phyloP scores from a whole-genome alignment of 1,284 basidiomycete genomes.

The Inonotus hispidus region DNA sequence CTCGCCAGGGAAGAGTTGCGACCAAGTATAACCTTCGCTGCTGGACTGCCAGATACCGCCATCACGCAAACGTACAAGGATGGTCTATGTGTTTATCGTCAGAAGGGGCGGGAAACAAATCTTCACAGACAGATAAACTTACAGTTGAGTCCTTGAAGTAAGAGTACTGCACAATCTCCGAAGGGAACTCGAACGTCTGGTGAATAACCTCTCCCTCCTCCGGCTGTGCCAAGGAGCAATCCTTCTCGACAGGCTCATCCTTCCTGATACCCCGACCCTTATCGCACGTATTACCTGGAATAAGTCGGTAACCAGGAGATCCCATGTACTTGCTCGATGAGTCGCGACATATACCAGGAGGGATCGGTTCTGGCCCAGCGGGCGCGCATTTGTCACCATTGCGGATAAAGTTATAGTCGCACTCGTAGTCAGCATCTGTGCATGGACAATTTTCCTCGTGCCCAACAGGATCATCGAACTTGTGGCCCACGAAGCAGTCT shows the following conservation, averaged over 20 bases:
- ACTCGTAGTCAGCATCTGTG: constrained; percentile 88
- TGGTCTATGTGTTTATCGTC: constrained; percentile 52
- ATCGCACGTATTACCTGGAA: constrained; percentile 90
- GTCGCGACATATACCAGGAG: constrained; percentile 66
- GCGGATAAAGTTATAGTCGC: constrained; percentile 86
- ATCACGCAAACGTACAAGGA: constrained; percentile 79
- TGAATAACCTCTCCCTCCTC: constrained; percentile 67
- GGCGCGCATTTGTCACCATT: constrained; percentile 72
- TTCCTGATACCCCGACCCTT: constrained; percentile 42
- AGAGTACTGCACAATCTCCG: constrained; percentile 69
- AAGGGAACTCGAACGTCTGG: constrained; percentile 70
- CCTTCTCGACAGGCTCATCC: constrained; percentile 67
- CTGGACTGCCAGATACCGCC: constrained; percentile 85
- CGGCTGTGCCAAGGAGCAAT: constrained; percentile 75
- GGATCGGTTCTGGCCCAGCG: constrained; percentile 81
- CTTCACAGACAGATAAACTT: constrained; percentile 20
- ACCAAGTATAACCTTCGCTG: constrained; percentile 94
- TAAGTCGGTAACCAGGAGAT: constrained; percentile 87
- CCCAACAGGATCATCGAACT: constrained; percentile 81
- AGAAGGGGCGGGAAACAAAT: not conserved
- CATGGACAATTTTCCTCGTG: constrained; percentile 85
- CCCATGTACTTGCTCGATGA: constrained; percentile 70
- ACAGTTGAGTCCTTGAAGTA: constrained; percentile 79
- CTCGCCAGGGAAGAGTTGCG: constrained; percentile 52
- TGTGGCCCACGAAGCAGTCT: constrained; percentile 89